Evolutionary conservation across 192 early-diverging fungal genomes (phyloP).

Genomic region (Backusella tuberculispora): DNA sequence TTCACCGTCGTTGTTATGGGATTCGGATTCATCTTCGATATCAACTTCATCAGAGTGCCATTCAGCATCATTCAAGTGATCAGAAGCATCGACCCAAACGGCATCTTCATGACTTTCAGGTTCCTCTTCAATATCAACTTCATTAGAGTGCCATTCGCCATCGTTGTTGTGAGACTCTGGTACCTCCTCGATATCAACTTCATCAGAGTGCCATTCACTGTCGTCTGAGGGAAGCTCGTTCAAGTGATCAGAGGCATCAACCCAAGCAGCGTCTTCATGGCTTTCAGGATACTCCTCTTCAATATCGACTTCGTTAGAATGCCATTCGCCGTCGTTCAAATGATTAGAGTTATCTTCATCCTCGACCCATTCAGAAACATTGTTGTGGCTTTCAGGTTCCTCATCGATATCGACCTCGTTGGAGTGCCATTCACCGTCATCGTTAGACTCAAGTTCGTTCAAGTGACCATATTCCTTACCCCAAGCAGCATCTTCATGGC

Average conservation of each 20-base stretch:
- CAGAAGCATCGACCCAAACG: no score
- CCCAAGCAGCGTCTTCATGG: neutral
- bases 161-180: neutral
- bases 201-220: constrained; percentile 13
- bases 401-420: neutral
- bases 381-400: neutral
- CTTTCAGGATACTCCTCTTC: neutral
- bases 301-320: neutral
- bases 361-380: neutral
- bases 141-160: constrained; percentile 12
- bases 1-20: neutral
- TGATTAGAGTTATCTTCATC: neutral
- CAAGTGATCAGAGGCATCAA: neutral
- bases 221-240: neutral
- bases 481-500: neutral
- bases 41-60: constrained; percentile 10
- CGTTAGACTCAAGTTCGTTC: neutral
- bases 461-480: neutral
- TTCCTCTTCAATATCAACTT: neutral
- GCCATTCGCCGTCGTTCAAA: neutral
- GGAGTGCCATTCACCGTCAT: neutral
- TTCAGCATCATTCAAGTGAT: neutral
- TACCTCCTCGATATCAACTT: neutral
- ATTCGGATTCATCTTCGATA: neutral
- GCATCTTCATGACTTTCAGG: neutral